Evolutionary conservation across 768 basidiomycete genomes (phyloP), one percentile per base, ranked within the genome.

Genomic region (Russula griseocarnosa): DNA sequence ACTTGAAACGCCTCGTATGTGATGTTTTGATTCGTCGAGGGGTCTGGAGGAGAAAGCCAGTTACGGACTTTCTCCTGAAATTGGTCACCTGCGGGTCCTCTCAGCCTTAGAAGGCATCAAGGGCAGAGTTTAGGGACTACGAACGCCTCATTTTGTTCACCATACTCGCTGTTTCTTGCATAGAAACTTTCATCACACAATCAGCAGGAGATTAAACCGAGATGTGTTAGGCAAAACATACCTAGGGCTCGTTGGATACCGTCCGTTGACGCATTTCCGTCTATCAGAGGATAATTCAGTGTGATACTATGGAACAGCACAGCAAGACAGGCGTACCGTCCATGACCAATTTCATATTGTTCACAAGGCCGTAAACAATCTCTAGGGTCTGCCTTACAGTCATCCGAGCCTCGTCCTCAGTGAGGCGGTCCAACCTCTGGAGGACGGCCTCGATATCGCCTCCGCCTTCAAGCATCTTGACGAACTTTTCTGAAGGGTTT

Each of bases 401-500:
- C 62, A 36, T 20, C 5, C 47, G 55, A 14, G 56, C 47, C 24
- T 63, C 62, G 4, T 63, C 62, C 10, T 44, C 6, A 4, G 62
- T 63, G 38, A 63, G 62, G 30, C 62, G 55, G 56, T 63, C 62
- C 50, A 63, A 20, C 22, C 50, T 52, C 22, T 38, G 55, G 1
- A 63, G 42, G 7, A 58, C 62, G 1, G 28, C 55, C 50, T 51
- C 40, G 13, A 63, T 46, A 3, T 63, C 56, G 11, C 32, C 58
- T 40, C 58, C 62, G 8, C 38, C 38, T 22, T 47, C 24, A 10
- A 63, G 36, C 5, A 26, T 46, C 22, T 58, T 58, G 8, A 42
- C 55, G 14, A 63, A 63, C 18, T 42, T 46, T 18, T 44, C 62
- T 63, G 32, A 5, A 36, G 2, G 4, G 6, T 18, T 8, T 58